These are phyloP conservation scores for Aquilaria yunnanensis DNA, from an alignment of 345 rosid genomes.

Conservation along the genomic window DNA sequence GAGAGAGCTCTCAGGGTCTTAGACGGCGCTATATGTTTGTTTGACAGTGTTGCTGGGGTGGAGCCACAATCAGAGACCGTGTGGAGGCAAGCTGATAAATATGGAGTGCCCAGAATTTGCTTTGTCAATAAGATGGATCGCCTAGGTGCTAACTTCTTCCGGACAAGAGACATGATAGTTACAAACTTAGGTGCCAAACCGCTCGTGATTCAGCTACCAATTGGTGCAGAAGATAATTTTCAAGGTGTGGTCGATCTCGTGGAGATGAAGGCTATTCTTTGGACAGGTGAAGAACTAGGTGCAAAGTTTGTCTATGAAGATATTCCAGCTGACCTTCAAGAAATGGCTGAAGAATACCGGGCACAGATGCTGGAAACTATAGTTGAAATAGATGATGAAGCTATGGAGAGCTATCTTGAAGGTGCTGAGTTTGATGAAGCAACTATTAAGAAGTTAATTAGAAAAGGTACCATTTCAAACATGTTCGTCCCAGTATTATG, in stretches of 20 bases:
- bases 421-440: constrained; percentile 93
- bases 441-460: constrained; percentile 60
- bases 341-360: constrained; percentile 70
- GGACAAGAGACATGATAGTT: constrained; percentile 91
- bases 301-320: constrained; percentile 76
- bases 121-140: constrained; percentile 98
- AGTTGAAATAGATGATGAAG: constrained; percentile 81
- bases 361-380: constrained; percentile 59
- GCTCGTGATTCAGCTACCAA: constrained; percentile 74
- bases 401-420: constrained; percentile 90
- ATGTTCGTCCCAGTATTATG: constrained; percentile 84
- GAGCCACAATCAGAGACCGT: constrained; percentile 99
- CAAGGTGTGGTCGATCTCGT: constrained; percentile 82
- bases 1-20: constrained; percentile 94
- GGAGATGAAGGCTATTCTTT: constrained; percentile 78
- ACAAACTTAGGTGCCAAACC: constrained; percentile 97
- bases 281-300: constrained; percentile 98
- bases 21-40: constrained; percentile 94
- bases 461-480: constrained; percentile 70
- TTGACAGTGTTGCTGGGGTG: constrained; percentile 98
- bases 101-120: constrained; percentile 96
- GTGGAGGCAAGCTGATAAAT: constrained; percentile 99
- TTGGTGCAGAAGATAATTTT: constrained; percentile 84
- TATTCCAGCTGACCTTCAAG: constrained; percentile 76
- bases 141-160: constrained; percentile 89